Evolutionary conservation across 768 basidiomycete species (phyloP).

Genomic region (Tephrocybe sp.): DNA sequence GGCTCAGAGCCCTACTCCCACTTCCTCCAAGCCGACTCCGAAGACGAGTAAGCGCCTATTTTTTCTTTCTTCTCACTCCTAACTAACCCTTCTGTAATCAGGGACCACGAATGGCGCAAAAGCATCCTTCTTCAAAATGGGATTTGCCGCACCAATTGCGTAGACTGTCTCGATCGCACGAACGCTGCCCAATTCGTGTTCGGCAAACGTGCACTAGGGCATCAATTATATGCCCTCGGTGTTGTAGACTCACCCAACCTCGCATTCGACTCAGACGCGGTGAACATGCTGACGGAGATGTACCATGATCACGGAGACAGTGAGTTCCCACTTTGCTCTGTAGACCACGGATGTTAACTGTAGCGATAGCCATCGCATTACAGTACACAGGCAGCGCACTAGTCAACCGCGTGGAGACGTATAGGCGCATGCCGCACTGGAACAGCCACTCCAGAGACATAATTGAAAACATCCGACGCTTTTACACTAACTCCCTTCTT

Average conservation of each 20-base stretch:
- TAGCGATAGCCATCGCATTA: conserved; percentile 74
- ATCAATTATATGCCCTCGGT: conserved; percentile 94
- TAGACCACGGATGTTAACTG: too few species aligned
- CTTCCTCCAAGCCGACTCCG: conserved; percentile 49
- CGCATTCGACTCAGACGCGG: conserved; percentile 90
- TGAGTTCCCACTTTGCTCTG: conserved; percentile 45
- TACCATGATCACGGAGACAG: conserved; percentile 97
- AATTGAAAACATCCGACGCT: conserved; percentile 91
- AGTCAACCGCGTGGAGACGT: conserved; percentile 95
- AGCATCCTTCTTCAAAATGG: conserved; percentile 87
- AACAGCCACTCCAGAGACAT: conserved; percentile 96
- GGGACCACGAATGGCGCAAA: conserved; percentile 52
- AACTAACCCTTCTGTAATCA: not conserved
- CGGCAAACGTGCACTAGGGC: conserved; percentile 90
- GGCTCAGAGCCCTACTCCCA: conserved; percentile 86
- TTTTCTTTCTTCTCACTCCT: not conserved
- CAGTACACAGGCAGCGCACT: conserved; percentile 97
- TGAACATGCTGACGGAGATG: conserved; percentile 98
- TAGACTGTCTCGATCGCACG: conserved; percentile 95
- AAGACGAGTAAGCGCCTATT: conserved; percentile 34
- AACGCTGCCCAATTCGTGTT: conserved; percentile 98
- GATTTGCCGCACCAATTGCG: conserved; percentile 92
- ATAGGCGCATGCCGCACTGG: conserved; percentile 95
- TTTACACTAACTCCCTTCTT: conserved; percentile 92
- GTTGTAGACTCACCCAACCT: conserved; percentile 84